These are phyloP conservation scores for Penicillium flavigenum DNA, from an alignment of 495 filamentous ascomycete genomes.

Conservation along the genomic window DNA sequence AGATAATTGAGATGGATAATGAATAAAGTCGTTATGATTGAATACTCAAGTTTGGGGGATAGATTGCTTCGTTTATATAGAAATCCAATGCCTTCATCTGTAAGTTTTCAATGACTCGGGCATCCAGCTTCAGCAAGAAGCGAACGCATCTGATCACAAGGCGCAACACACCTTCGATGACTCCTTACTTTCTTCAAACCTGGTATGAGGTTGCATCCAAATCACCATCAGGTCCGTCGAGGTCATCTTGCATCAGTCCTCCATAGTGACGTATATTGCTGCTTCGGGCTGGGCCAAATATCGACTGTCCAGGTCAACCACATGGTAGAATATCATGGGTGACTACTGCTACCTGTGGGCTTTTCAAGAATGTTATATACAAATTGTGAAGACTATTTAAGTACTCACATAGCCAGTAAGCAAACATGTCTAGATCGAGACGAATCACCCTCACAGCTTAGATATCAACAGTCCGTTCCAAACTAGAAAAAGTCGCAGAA, in stretches of 20 bases:
- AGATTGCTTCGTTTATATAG: not conserved
- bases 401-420: too few species aligned
- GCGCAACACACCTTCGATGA: not conserved
- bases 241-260: conserved; percentile 6
- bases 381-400: too few species aligned
- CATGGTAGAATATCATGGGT: not conserved
- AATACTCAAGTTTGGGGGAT: not conserved
- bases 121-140: not conserved
- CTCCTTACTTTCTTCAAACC: conserved; percentile 1
- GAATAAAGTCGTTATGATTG: not conserved
- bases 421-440: too few species aligned
- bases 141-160: not conserved
- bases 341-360: too few species aligned
- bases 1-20: not conserved
- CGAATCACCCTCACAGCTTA: too few species aligned
- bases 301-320: not conserved
- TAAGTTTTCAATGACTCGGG: not conserved
- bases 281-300: not conserved
- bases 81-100: not conserved
- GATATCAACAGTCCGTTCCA: not conserved
- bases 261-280: conserved; percentile 1
- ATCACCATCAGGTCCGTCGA: not conserved
- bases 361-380: too few species aligned
- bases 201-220: not conserved
- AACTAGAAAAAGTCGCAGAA: too few species aligned